Evolutionary conservation across 805 yeast species (phyloP).

Genomic region (Candida verbasci): DNA sequence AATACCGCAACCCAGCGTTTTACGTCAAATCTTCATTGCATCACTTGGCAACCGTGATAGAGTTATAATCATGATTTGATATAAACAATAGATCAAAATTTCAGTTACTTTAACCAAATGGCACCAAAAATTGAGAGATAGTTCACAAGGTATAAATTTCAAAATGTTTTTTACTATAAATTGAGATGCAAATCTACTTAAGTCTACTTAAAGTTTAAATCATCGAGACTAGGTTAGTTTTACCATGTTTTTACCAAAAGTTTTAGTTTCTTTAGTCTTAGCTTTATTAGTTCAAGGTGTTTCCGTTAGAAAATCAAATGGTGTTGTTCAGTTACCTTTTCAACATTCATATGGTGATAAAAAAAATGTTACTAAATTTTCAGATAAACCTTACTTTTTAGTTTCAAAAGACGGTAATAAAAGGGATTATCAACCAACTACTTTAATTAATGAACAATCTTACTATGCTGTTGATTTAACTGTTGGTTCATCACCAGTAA

Average conservation of each 20-base stretch:
- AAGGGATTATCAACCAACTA: constrained; percentile 1
- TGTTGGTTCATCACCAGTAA: constrained; percentile 23
- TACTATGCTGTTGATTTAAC: constrained; percentile 14
- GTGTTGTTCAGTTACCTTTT: constrained; percentile 7
- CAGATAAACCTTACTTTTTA: constrained; percentile 4
- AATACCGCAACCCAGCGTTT: too few species aligned
- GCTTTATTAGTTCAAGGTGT: constrained; percentile 6
- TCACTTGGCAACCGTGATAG: not conserved
- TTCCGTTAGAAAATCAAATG: constrained; percentile 5
- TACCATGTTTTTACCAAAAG: too few species aligned
- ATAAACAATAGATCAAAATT: not conserved
- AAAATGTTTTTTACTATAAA: too few species aligned
- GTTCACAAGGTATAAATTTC: too few species aligned
- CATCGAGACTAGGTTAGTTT: too few species aligned
- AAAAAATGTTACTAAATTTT: not conserved
- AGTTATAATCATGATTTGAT: not conserved
- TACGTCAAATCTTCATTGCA: constrained; percentile 1
- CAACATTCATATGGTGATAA: too few species aligned
- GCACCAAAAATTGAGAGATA: too few species aligned
- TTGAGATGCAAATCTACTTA: too few species aligned
- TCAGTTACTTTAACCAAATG: too few species aligned
- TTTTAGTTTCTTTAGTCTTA: constrained; percentile 5
- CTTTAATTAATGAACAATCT: constrained; percentile 4
- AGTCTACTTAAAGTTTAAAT: too few species aligned
- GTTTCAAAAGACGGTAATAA: not conserved